Evolutionary conservation across 2,329 filamentous ascomycete genomes (phyloP), one percentile per base, ranked within the genome.

Genomic region (Diaporthe velutina): DNA sequence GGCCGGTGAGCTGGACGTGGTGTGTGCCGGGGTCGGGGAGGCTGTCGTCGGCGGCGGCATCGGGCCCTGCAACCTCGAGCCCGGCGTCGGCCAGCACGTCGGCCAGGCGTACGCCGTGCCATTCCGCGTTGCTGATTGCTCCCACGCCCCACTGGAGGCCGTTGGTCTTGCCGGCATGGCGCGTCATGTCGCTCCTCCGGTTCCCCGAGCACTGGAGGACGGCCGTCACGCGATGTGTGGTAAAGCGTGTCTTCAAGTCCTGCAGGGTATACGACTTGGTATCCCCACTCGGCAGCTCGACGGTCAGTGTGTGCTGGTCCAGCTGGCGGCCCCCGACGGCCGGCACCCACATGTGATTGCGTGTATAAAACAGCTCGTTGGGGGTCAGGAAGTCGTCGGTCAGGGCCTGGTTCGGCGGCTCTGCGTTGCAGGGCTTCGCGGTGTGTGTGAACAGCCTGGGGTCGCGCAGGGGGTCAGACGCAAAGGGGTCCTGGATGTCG

Each of bases 331-430:
- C 82, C 5, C 82, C 78, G 1, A 89, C 80, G 8, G 83, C 81
- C 0, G 90, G 90, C 54, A 92, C 90, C 90, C 90, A 92, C 84
- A 92, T 90, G 81, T 92, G 90, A 78, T 92, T 90, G 28, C 90
- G 87, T 19, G 91, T 87, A 78, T 91, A 92, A 80, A 91, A 91
- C 0, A 90, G 82, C 40, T 86, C 83, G 55, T 87, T 88, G 4
- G 88, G 88, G 0, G 90, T 92, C 50, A 88, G 82, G 78, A 90
- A 92, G 2, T 85, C 81, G 17, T 83, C 82, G 25, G 82, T 82
- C 35, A 92, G 84, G 45, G 85, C 85, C 3, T 85, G 83, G 0
- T 80, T 81, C 0, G 90, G 90, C 0, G 90, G 90, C 78, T 93
- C 91, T 2, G 91, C 90, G 79, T 93, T 93, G 76, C 90, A 87